These are phyloP conservation scores for Chlorella sp. DNA, from an alignment of 139 green algal species.

Conservation along the genomic window DNA sequence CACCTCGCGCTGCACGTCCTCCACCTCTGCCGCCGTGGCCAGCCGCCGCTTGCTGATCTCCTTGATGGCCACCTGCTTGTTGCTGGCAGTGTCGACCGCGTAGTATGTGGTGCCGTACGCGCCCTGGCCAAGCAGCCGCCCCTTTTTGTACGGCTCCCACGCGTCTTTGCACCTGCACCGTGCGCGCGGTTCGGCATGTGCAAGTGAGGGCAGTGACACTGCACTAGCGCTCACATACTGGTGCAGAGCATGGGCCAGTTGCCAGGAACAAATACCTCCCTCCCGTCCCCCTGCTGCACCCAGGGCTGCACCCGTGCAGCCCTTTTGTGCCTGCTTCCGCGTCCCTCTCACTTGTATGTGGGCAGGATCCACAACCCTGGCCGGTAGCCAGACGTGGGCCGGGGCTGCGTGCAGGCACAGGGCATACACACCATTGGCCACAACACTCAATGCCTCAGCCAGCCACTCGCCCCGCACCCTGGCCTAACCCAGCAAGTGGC, in stretches of 20 bases:
- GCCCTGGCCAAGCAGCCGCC: slow-evolving; percentile 55
- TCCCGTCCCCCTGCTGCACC: too few species aligned
- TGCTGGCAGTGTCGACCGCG: slow-evolving; percentile 34
- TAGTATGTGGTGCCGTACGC: slow-evolving; percentile 61
- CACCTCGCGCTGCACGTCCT: slow-evolving; percentile 92
- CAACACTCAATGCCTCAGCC: too few species aligned
- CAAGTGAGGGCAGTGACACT: too few species aligned
- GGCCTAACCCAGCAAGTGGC: too few species aligned
- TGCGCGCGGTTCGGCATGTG: too few species aligned
- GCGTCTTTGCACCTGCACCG: slow-evolving; percentile 38
- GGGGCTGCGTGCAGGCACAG: not conserved
- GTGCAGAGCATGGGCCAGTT: too few species aligned
- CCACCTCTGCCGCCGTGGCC: slow-evolving; percentile 79
- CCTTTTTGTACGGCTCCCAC: slow-evolving; percentile 47
- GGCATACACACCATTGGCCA: not conserved
- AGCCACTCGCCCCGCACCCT: too few species aligned
- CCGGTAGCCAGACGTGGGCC: not conserved
- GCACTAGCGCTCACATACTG: too few species aligned
- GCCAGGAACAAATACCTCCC: too few species aligned
- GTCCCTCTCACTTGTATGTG: not conserved
- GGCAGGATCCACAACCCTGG: not conserved
- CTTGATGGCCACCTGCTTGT: slow-evolving; percentile 31
- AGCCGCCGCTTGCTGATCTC: slow-evolving; percentile 93
- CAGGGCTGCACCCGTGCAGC: too few species aligned
- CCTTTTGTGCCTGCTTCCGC: too few species aligned